phyloP scores from a whole-genome alignment of 306 rosid species.

The Acacia confusa region DNA sequence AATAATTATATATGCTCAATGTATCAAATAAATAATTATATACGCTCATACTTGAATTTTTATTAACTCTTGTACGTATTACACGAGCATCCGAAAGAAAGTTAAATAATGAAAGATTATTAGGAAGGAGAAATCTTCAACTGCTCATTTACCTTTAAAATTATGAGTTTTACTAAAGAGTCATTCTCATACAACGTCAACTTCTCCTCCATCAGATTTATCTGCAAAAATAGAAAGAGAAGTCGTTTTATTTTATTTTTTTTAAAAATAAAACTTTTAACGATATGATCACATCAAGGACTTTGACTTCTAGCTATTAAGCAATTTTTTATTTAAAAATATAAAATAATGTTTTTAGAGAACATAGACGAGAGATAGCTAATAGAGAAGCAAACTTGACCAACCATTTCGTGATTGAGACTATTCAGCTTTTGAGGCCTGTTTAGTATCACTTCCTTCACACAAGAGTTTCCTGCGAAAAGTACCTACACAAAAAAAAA shows the following conservation, averaged over 20 bases:
- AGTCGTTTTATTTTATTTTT: too few species aligned
- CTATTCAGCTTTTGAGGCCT: not conserved
- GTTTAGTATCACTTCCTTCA: not conserved
- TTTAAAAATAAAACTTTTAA: too few species aligned
- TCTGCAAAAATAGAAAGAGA: not conserved
- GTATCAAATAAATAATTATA: not conserved
- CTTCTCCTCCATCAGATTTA: not conserved
- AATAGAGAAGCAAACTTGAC: not conserved
- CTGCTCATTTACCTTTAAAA: conserved; percentile 28
- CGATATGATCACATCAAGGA: not conserved
- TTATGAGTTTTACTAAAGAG: conserved; percentile 21
- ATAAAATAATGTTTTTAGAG: too few species aligned
- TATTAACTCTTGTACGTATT: not conserved
- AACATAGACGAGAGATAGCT: not conserved
- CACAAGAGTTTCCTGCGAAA: conserved; percentile 20
- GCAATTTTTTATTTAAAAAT: not conserved
- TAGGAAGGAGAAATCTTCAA: not conserved
- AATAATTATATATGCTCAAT: not conserved
- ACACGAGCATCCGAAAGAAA: not conserved
- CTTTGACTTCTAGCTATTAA: not conserved
- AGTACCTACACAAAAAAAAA: conserved; percentile 4
- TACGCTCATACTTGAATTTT: not conserved
- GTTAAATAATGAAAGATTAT: not conserved
- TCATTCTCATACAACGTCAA: conserved; percentile 31
- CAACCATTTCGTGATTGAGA: not conserved